phyloP scores from a whole-genome alignment of 1,284 basidiomycete species.

The Somion occarium region DNA sequence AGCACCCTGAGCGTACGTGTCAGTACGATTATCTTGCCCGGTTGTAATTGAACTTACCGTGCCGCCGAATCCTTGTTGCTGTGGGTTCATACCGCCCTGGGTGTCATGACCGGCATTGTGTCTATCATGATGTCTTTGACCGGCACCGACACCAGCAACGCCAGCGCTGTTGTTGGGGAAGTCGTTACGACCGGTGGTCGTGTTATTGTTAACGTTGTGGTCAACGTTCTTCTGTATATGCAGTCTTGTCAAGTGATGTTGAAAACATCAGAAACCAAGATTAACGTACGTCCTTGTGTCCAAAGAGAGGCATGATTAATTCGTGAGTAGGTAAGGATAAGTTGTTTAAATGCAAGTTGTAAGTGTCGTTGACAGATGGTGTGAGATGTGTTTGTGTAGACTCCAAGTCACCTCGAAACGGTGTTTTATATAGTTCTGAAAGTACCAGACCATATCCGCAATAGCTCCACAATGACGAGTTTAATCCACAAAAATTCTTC shows the following conservation, averaged over 20 bases:
- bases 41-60: neutral
- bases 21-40: neutral
- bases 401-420: neutral
- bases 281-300: conserved; percentile 9
- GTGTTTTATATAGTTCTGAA: neutral
- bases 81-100: neutral
- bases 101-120: neutral
- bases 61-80: neutral
- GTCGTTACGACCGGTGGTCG: neutral
- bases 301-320: conserved; percentile 15
- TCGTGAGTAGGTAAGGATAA: neutral
- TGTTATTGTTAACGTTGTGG: neutral
- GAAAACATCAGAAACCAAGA: neutral
- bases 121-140: neutral
- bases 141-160: neutral
- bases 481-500: neutral
- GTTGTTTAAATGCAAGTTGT: neutral
- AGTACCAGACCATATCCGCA: neutral
- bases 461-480: neutral
- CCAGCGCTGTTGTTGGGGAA: neutral
- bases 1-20: neutral
- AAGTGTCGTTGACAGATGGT: neutral
- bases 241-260: neutral
- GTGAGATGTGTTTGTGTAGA: conserved; percentile 1
- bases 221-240: neutral